Conservation (phyloP, 2,329 filamentous ascomycete species). For the Zymoseptoria ardabiliae region DNA sequence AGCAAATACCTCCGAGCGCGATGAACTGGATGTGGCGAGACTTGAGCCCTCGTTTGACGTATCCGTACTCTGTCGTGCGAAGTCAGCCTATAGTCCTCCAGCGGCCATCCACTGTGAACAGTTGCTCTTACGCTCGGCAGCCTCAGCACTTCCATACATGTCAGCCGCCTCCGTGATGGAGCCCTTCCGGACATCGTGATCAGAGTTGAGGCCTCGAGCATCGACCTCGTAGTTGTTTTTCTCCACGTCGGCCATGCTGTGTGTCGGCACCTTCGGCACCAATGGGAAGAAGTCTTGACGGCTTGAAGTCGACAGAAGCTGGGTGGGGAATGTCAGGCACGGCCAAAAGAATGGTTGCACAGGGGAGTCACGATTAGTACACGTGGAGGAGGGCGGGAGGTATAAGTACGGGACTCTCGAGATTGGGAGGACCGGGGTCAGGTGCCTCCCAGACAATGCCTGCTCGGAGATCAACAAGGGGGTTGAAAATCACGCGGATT, state of each 20-base stretch:
- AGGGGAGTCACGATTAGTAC: background rate
- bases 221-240: slow-evolving; percentile 7
- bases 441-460: background rate
- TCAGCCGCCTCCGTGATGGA: slow-evolving; percentile 43
- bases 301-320: background rate
- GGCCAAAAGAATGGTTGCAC: background rate
- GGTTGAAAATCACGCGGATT: background rate
- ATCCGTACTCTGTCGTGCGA: slow-evolving; percentile 38
- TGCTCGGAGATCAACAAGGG: background rate
- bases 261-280: background rate
- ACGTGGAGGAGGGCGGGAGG: background rate
- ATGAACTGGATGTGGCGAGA: slow-evolving; percentile 54
- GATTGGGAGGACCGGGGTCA: background rate
- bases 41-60: slow-evolving; percentile 45
- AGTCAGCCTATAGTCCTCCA: background rate
- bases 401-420: background rate
- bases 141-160: slow-evolving; percentile 45
- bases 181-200: slow-evolving; percentile 7
- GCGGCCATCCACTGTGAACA: too few species aligned
- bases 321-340: background rate
- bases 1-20: slow-evolving; percentile 40
- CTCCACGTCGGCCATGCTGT: slow-evolving; percentile 9
- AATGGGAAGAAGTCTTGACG: background rate
- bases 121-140: slow-evolving; percentile 34
- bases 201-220: background rate